Evolutionary conservation across 169 alveolate genomes (phyloP).

Genomic region (Cryptosporidium ubiquitum): DNA sequence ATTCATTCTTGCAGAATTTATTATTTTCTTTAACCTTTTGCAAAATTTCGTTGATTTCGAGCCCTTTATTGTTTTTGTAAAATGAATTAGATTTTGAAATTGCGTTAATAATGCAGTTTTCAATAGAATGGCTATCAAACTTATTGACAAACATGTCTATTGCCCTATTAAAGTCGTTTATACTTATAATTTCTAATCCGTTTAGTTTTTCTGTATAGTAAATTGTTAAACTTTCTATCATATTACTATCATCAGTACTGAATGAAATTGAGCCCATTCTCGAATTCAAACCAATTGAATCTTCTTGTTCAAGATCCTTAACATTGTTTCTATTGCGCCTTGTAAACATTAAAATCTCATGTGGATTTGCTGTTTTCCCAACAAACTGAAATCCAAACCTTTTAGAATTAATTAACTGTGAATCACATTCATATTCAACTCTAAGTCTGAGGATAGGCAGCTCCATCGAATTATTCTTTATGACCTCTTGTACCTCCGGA

Average conservation of each 20-base stretch:
- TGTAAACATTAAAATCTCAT: constrained; percentile 81
- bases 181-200: constrained; percentile 37
- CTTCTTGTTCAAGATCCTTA: background rate
- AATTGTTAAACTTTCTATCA: constrained; percentile 15
- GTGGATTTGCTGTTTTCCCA: constrained; percentile 82
- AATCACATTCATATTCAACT: constrained; percentile 43
- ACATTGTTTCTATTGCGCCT: constrained; percentile 18
- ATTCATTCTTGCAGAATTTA: background rate
- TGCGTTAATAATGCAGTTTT: background rate
- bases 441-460: constrained; percentile 38
- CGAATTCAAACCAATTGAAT: constrained; percentile 5
- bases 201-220: constrained; percentile 3
- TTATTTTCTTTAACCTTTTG: background rate
- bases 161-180: constrained; percentile 40
- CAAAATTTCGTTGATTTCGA: background rate
- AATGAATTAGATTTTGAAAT: constrained; percentile 19
- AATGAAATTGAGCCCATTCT: background rate
- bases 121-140: constrained; percentile 49
- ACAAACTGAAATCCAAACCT: constrained; percentile 81
- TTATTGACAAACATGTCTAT: constrained; percentile 39
- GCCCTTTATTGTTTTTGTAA: background rate
- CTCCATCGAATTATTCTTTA: constrained; percentile 8
- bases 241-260: constrained; percentile 1
- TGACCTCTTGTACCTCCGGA: background rate
- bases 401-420: constrained; percentile 79